Conservation (phyloP, 2,329 filamentous ascomycete genomes). For the Cadophora luteo-olivacea region DNA sequence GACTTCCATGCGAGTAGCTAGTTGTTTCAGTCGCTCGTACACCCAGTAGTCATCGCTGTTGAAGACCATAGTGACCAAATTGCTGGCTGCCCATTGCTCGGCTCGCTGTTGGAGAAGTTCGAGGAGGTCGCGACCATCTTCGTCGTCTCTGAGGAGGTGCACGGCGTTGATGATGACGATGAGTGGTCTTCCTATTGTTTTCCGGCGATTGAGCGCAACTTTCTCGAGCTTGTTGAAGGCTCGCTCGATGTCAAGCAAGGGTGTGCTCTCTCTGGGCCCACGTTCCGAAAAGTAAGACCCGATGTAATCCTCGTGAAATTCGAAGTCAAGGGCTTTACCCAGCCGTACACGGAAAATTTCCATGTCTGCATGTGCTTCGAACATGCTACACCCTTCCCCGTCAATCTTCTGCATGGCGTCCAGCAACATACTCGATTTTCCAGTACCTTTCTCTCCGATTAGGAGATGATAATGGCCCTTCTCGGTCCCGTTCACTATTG, state of each 20-base stretch:
- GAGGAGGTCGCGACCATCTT: conserved; percentile 90
- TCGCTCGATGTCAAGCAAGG: conserved; percentile 91
- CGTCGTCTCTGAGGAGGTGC: conserved; percentile 89
- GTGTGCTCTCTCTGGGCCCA: conserved; percentile 89
- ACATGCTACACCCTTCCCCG: conserved; percentile 90
- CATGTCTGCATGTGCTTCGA: conserved; percentile 92
- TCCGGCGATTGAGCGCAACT: conserved; percentile 77
- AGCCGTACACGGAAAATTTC: conserved; percentile 94
- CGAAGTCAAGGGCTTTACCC: conserved; percentile 93
- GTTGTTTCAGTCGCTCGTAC: conserved; percentile 90
- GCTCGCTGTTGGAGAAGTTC: conserved; percentile 95
- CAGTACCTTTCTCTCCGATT: conserved; percentile 93
- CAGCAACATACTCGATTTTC: conserved; percentile 95
- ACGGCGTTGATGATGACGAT: conserved; percentile 95
- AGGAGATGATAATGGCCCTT: conserved; percentile 89
- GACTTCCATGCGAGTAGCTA: conserved; percentile 94
- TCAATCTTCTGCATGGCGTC: conserved; percentile 94
- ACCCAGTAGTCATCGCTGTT: conserved; percentile 99
- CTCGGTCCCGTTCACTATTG: conserved; percentile 76
- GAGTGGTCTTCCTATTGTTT: conserved; percentile 67
- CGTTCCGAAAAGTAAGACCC: conserved; percentile 94
- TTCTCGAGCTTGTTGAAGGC: conserved; percentile 99
- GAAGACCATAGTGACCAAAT: conserved; percentile 89
- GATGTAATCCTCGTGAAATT: conserved; percentile 98
- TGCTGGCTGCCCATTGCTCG: conserved; percentile 94